Evolutionary conservation across 306 rosid species (phyloP).

Genomic region (cucumber (Cucumis sativus)): DNA sequence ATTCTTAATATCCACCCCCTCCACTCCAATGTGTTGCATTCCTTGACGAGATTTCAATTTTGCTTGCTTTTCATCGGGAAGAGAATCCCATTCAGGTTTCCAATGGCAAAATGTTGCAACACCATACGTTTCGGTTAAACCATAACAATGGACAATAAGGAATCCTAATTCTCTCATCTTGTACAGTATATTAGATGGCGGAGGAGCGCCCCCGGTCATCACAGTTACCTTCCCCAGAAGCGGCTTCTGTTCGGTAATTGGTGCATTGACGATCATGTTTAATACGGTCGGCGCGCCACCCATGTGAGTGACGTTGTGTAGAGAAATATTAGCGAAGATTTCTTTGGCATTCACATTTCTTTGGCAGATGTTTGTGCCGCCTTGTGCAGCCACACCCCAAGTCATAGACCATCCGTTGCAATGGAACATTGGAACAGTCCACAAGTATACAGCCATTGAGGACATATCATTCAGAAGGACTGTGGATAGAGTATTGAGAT

Average conservation of each 20-base stretch:
- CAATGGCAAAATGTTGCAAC: background rate
- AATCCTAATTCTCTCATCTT: background rate
- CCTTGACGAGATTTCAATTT: conserved; percentile 1
- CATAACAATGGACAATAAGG: background rate
- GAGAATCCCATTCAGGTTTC: conserved; percentile 9
- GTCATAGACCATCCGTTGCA: conserved; percentile 61
- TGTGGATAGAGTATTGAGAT: conserved; percentile 10
- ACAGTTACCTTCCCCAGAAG: background rate
- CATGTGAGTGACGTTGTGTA: conserved; percentile 45
- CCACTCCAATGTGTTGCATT: background rate
- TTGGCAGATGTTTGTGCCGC: conserved; percentile 49
- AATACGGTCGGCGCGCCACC: conserved; percentile 65
- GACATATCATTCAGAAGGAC: conserved; percentile 17
- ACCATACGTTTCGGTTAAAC: conserved; percentile 7
- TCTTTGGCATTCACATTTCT: conserved; percentile 29
- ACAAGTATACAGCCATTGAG: conserved; percentile 38
- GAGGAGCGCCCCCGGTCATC: background rate
- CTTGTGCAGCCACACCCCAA: conserved; percentile 58
- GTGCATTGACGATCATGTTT: conserved; percentile 34
- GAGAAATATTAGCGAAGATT: conserved; percentile 22
- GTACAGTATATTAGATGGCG: background rate
- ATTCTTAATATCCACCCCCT: conserved; percentile 1
- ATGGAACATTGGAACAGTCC: conserved; percentile 68
- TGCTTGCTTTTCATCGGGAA: background rate
- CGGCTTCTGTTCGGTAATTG: background rate